Percentiles rank a stretch among this genome's conserved stretches.
phyloP scores from a whole-genome alignment of 805 yeast genomes.

The Sporopachydermia quercuum region DNA sequence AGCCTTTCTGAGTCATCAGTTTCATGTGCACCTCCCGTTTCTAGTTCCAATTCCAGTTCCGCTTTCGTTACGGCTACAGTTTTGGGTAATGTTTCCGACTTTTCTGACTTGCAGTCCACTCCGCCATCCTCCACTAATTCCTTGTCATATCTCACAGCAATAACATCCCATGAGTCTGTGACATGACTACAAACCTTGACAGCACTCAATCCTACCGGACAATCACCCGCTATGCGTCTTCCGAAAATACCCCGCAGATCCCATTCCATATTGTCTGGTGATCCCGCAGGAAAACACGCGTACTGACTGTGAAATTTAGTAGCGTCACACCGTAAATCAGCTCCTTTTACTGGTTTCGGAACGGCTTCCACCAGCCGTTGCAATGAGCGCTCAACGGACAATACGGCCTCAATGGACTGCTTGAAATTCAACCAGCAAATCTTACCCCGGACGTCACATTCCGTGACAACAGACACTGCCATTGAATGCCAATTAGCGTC shows the following conservation, averaged over 20 bases:
- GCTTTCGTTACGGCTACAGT: not conserved
- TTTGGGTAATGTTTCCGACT: not conserved
- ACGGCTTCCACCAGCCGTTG: slow-evolving; percentile 51
- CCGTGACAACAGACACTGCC: slow-evolving; percentile 65
- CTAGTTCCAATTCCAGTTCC: slow-evolving; percentile 4
- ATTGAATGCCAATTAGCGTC: slow-evolving; percentile 90
- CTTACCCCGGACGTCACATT: slow-evolving; percentile 23
- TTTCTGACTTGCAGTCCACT: not conserved
- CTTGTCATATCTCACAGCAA: slow-evolving; percentile 9
- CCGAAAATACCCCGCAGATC: slow-evolving; percentile 59
- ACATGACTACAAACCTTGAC: slow-evolving; percentile 31
- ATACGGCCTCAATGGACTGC: slow-evolving; percentile 56
- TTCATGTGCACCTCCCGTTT: slow-evolving; percentile 7
- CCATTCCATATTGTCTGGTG: slow-evolving; percentile 30
- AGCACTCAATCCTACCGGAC: slow-evolving; percentile 33
- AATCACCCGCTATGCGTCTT: slow-evolving; percentile 44
- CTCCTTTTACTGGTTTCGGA: slow-evolving; percentile 66
- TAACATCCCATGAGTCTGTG: slow-evolving; percentile 32
- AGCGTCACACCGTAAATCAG: slow-evolving; percentile 58
- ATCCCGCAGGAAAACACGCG: slow-evolving; percentile 69
- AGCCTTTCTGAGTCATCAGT: slow-evolving; percentile 5
- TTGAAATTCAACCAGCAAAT: slow-evolving; percentile 38
- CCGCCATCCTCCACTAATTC: not conserved
- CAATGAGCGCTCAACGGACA: slow-evolving; percentile 55
- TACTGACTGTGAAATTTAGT: slow-evolving; percentile 39